Evolutionary conservation across 2,329 filamentous ascomycete species (phyloP).

Genomic region (Plenodomus lindquistii): DNA sequence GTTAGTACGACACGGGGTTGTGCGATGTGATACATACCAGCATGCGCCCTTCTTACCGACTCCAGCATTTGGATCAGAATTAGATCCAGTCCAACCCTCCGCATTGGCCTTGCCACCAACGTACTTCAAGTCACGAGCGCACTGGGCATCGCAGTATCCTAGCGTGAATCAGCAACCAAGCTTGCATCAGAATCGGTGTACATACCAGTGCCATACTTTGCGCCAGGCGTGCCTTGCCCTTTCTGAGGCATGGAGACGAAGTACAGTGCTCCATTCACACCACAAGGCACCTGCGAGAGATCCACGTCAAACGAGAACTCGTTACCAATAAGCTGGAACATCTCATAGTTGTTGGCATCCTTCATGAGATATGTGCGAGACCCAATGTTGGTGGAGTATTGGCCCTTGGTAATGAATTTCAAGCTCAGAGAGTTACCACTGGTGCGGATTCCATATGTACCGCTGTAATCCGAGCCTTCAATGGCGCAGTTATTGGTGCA

Average conservation of each 20-base stretch:
- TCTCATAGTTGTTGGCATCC: conserved; percentile 35
- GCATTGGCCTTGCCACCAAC: conserved; percentile 58
- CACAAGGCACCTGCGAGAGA: conserved; percentile 65
- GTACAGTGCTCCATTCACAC: conserved; percentile 61
- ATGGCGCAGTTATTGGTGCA: conserved; percentile 43
- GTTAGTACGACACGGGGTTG: not conserved
- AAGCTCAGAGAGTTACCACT: conserved; percentile 57
- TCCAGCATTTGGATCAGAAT: conserved; percentile 57
- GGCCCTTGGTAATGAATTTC: conserved; percentile 60
- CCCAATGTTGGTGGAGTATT: conserved; percentile 45
- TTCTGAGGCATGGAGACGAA: conserved; percentile 60
- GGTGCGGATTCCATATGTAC: conserved; percentile 55
- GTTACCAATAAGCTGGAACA: conserved; percentile 41
- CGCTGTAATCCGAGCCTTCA: conserved; percentile 48
- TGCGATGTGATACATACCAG: conserved; percentile 46
- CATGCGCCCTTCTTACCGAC: conserved; percentile 60
- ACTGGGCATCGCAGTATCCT: conserved; percentile 47
- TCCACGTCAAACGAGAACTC: conserved; percentile 45
- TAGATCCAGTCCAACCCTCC: conserved; percentile 57
- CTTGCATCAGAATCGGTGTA: no score
- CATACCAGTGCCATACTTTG: conserved; percentile 58
- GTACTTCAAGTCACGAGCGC: conserved; percentile 52
- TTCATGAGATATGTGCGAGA: conserved; percentile 44
- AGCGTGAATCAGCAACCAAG: no score
- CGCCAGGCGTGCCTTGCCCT: conserved; percentile 52